phyloP scores from a whole-genome alignment of 257 asterid genomes.

The Perilla frutescens region DNA sequence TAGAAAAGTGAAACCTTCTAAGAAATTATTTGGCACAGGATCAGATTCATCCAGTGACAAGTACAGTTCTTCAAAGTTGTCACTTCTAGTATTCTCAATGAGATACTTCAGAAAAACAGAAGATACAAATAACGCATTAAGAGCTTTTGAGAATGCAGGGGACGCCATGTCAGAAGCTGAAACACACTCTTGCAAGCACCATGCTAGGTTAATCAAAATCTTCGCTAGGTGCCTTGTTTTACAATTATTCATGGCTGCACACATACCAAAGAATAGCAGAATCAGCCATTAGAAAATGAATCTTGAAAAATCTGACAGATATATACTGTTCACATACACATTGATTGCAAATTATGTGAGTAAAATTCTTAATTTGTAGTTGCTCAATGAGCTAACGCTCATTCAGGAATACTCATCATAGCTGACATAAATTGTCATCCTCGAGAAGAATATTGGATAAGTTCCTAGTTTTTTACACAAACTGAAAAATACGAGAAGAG shows the following conservation, averaged over 20 bases:
- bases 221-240: slow-evolving; percentile 90
- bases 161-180: slow-evolving; percentile 65
- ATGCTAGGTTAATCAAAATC: slow-evolving; percentile 78
- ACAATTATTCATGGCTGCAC: slow-evolving; percentile 81
- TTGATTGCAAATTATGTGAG: slow-evolving; percentile 9
- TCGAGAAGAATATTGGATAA: slow-evolving; percentile 16
- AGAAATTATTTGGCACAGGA: slow-evolving; percentile 58
- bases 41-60: slow-evolving; percentile 73
- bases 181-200: slow-evolving; percentile 92
- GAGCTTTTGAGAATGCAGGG: slow-evolving; percentile 68
- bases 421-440: slow-evolving; percentile 9
- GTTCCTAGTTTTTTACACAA: slow-evolving; percentile 4
- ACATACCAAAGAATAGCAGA: slow-evolving; percentile 31
- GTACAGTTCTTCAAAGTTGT: slow-evolving; percentile 78
- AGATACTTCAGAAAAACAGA: slow-evolving; percentile 88
- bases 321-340: slow-evolving; percentile 23
- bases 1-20: slow-evolving; percentile 59
- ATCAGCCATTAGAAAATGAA: slow-evolving; percentile 28
- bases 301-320: not conserved
- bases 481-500: not conserved
- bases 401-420: not conserved
- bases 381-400: not conserved
- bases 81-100: slow-evolving; percentile 74
- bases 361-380: not conserved
- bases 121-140: slow-evolving; percentile 78